Base-by-base conservation (phyloP, 495 filamentous ascomycete species). In the Neurospora sp. region DNA sequence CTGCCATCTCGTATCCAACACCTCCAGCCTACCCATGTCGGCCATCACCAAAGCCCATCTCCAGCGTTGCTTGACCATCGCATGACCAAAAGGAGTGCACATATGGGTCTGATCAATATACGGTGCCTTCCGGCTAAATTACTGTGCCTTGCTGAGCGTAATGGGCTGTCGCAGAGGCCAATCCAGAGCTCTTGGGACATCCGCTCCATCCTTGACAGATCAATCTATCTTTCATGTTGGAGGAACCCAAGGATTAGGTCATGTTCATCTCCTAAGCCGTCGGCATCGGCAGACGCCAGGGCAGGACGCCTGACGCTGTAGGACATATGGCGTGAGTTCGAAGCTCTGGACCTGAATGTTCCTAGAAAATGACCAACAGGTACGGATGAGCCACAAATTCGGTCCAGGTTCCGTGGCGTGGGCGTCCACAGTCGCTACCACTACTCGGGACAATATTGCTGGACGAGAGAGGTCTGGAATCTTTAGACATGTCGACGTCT, bases 51-150 rank as follows among this genome's bases (percentile, higher is more conserved):
- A 9, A 66, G 2, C 27, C 54, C 54, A 66, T 35, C 6, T 66
- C 54, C 14, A 37, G 54, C 54, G 54, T 66, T 66, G 27, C 27
- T 9, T 62, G 31, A 35, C 14, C 27, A 18, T 66, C 14, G 27
- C 54, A 31, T 66, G 54, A 66, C 23, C 54, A 62, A 35, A 18
- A 14, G 12, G 23, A 18, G 54, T 3, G 23, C 12, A 31, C 27
- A 16, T 31, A 16, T 66, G 54, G 54, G 54, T 35, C 54, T 27
- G 41, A 59, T 73, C 77, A 81, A 81, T 79, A 66, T 79, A 78
- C 46, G 39, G 42, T 74, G 72, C 74, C 73, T 77, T 79, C 23
- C 75, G 79, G 78, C 79, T 80, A 81, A 81, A 81, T 81, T 76
- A 59, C 75, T 77, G 76, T 74, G 69, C 75, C 73, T 76, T 74